Evolutionary conservation across 768 basidiomycete genomes (phyloP).

Genomic region (Panaeolus papilionaceus): DNA sequence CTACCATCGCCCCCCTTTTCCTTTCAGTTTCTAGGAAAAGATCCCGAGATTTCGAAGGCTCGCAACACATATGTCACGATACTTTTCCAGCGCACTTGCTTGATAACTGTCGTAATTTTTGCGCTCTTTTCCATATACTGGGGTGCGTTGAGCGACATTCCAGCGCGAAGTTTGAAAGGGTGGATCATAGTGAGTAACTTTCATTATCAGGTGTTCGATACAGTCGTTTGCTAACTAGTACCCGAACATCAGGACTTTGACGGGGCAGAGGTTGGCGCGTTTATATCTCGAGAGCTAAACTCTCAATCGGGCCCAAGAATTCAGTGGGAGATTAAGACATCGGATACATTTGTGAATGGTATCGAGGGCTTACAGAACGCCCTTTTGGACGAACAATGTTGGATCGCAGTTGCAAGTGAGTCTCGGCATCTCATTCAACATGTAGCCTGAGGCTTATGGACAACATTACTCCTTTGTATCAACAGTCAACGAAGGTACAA

Average conservation of each 20-base stretch:
- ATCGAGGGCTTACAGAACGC: constrained; percentile 43
- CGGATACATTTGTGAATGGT: constrained; percentile 43
- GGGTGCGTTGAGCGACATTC: constrained; percentile 51
- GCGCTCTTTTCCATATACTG: constrained; percentile 57
- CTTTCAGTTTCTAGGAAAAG: constrained; percentile 7
- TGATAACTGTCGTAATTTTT: constrained; percentile 46
- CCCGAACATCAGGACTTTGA: constrained; percentile 57
- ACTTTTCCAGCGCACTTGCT: constrained; percentile 34
- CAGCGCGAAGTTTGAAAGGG: constrained; percentile 45
- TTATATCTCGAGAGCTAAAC: constrained; percentile 43
- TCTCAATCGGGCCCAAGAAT: constrained; percentile 35
- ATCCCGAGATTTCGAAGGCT: constrained; percentile 25
- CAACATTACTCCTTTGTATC: background rate
- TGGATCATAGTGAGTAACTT: constrained; percentile 53
- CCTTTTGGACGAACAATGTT: constrained; percentile 48
- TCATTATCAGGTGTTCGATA: background rate
- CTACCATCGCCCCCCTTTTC: constrained; percentile 1
- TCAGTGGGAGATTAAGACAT: constrained; percentile 45
- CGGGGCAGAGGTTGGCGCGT: constrained; percentile 50
- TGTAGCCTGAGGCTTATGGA: background rate
- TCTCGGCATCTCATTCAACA: constrained; percentile 5
- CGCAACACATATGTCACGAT: constrained; percentile 46
- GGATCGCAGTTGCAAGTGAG: constrained; percentile 59
- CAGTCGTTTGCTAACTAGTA: background rate
- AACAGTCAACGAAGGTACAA: constrained; percentile 49